Percentiles rank a stretch among this genome's conserved stretches.
Evolutionary conservation across 306 rosid genomes (phyloP).

Genomic region (Inga leiocalycina): DNA sequence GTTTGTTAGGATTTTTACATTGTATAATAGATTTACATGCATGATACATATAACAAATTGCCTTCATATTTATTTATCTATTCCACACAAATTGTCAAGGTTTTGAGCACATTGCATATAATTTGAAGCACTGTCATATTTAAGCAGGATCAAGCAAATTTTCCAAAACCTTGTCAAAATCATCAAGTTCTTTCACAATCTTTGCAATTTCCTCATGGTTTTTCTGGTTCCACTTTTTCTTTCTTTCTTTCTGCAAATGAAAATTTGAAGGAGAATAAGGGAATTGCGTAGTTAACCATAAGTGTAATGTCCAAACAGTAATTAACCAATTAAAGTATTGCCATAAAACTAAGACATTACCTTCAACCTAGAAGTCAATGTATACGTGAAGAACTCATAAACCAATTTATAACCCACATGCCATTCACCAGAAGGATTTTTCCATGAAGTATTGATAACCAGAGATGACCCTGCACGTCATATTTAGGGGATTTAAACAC

Average conservation of each 20-base stretch:
- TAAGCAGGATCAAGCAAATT: conserved; percentile 21
- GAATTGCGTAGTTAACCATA: conserved; percentile 28
- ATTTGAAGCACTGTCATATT: conserved; percentile 15
- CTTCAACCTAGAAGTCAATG: conserved; percentile 85
- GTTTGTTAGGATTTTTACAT: background rate
- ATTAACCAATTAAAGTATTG: conserved; percentile 36
- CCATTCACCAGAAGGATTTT: conserved; percentile 98
- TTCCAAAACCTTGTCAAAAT: conserved; percentile 84
- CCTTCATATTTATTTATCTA: conserved; percentile 18
- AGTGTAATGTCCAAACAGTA: conserved; percentile 6
- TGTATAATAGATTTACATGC: background rate
- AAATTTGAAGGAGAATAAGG: conserved; percentile 14
- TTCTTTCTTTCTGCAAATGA: conserved; percentile 73
- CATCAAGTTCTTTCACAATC: conserved; percentile 78
- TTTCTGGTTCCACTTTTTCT: conserved; percentile 86
- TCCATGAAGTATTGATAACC: conserved; percentile 79
- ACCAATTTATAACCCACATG: conserved; percentile 85
- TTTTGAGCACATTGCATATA: conserved; percentile 6
- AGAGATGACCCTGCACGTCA: conserved; percentile 69
- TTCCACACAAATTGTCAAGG: conserved; percentile 14
- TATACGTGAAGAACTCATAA: conserved; percentile 81
- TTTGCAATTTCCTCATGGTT: conserved; percentile 89
- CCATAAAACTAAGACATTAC: conserved; percentile 43
- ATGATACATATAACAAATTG: conserved; percentile 14
- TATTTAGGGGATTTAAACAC: conserved; percentile 34